phyloP scores from a whole-genome alignment of 2,329 filamentous ascomycete species.

The Helminthosporium solani region DNA sequence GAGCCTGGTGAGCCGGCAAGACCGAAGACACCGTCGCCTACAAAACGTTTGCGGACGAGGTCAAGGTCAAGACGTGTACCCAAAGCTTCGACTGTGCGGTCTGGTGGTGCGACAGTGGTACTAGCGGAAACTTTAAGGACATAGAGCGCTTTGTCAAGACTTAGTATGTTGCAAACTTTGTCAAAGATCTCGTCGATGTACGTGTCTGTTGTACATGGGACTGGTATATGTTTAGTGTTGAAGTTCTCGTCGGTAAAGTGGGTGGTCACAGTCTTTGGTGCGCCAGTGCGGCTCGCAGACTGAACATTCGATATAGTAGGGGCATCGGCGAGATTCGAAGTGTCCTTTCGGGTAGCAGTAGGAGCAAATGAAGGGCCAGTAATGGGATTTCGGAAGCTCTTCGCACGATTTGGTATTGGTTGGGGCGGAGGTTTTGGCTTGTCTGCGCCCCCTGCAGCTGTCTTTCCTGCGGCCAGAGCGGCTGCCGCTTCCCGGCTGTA shows the following conservation, averaged over 20 bases:
- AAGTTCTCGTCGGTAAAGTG: constrained; percentile 71
- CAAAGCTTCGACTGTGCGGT: constrained; percentile 76
- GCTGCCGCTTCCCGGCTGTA: constrained; percentile 58
- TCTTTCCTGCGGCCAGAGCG: constrained; percentile 24
- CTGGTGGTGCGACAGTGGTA: constrained; percentile 71
- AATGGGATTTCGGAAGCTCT: constrained; percentile 53
- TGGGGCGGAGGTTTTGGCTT: constrained; percentile 27
- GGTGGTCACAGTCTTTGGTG: constrained; percentile 69
- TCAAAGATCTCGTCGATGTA: constrained; percentile 83
- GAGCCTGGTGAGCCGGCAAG: constrained; percentile 69
- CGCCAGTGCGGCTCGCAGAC: constrained; percentile 60
- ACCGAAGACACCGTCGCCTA: constrained; percentile 69
- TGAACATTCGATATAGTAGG: constrained; percentile 46
- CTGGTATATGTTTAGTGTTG: constrained; percentile 67
- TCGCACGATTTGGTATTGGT: constrained; percentile 40
- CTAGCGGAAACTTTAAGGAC: constrained; percentile 76
- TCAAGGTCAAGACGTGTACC: constrained; percentile 75
- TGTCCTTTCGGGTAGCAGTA: constrained; percentile 50
- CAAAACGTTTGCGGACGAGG: constrained; percentile 71
- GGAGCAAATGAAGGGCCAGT: constrained; percentile 52
- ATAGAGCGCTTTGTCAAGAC: constrained; percentile 76
- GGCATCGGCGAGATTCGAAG: constrained; percentile 45
- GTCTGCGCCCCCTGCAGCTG: constrained; percentile 26
- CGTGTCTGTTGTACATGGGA: constrained; percentile 78
- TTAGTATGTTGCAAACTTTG: constrained; percentile 72